These are phyloP conservation scores for Protomyces arabidopsidicola DNA, from an alignment of 1,139 yeast genomes.

Conservation along the genomic window DNA sequence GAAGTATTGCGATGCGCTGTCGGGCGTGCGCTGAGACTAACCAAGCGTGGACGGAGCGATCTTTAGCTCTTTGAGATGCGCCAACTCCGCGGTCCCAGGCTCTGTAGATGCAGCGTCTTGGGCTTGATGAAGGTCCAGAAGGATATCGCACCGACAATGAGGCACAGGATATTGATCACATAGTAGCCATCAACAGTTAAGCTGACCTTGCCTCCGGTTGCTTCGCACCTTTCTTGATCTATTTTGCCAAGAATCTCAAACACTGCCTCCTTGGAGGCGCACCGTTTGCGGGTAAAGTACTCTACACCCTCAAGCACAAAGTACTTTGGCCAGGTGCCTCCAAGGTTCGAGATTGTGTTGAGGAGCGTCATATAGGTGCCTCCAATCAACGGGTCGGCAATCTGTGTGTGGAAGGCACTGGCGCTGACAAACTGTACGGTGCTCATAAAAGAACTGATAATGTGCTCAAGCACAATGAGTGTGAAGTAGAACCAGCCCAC, in stretches of 20 bases:
- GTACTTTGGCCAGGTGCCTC: conserved; percentile 96
- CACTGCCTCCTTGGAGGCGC: conserved; percentile 27
- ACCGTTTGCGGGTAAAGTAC: conserved; percentile 49
- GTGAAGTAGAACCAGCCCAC: conserved; percentile 54
- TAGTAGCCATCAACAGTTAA: conserved; percentile 76
- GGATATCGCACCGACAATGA: conserved; percentile 59
- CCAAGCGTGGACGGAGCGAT: conserved; percentile 7
- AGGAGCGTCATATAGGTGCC: conserved; percentile 97
- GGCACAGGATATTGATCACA: conserved; percentile 67
- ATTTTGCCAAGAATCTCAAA: conserved; percentile 37
- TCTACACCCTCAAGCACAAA: conserved; percentile 76
- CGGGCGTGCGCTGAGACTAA: conserved; percentile 14
- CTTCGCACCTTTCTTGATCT: conserved; percentile 50
- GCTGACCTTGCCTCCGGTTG: conserved; percentile 52
- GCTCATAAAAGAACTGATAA: conserved; percentile 83
- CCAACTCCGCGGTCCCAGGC: conserved; percentile 65
- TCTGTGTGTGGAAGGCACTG: conserved; percentile 89
- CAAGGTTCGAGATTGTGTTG: conserved; percentile 85
- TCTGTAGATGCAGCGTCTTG: conserved; percentile 56
- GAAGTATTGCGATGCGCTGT: conserved; percentile 12
- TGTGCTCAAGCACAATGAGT: conserved; percentile 71
- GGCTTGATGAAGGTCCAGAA: conserved; percentile 63
- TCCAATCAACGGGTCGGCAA: conserved; percentile 93
- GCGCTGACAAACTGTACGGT: conserved; percentile 93
- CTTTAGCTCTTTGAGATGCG: conserved; percentile 43